Percentiles rank a stretch among this genome's conserved stretches.
Conservation (phyloP, 2,329 filamentous ascomycete genomes). For the Pseudogymnoascus sp. region DNA sequence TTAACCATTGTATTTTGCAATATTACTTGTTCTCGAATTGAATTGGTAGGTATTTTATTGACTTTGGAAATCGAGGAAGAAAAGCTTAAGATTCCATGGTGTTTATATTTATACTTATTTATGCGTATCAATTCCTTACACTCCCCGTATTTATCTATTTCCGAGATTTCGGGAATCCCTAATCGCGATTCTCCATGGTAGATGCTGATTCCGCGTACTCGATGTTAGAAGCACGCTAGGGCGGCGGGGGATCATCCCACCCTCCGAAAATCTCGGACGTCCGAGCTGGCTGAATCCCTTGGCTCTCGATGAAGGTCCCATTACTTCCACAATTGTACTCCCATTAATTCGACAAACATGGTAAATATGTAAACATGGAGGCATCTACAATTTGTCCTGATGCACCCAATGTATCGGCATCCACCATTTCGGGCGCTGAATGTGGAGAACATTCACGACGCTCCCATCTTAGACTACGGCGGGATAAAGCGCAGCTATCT, state of each 20-base stretch:
- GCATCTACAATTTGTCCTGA: background rate
- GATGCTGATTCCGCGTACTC: background rate
- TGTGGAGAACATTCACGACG: slow-evolving; percentile 16
- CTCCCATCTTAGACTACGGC: slow-evolving; percentile 21
- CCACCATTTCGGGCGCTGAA: background rate
- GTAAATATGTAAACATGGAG: background rate
- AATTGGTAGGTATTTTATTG: background rate
- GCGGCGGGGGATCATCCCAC: background rate
- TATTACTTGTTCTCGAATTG: no score
- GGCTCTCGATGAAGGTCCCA: background rate
- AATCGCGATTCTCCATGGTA: background rate
- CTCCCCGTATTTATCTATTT: background rate
- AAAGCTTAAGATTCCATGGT: background rate
- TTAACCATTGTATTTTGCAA: background rate
- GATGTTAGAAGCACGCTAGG: background rate
- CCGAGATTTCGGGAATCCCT: background rate
- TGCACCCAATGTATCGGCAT: background rate
- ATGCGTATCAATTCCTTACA: background rate
- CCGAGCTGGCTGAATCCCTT: background rate
- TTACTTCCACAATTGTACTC: background rate
- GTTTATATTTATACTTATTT: background rate
- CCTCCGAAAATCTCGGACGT: slow-evolving; percentile 3
- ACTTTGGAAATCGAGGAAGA: background rate
- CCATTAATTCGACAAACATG: background rate
- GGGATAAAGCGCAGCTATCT: slow-evolving; percentile 27